Evolutionary conservation across 1,284 basidiomycete genomes (phyloP).

Genomic region (Crucibulum cyathiforme): DNA sequence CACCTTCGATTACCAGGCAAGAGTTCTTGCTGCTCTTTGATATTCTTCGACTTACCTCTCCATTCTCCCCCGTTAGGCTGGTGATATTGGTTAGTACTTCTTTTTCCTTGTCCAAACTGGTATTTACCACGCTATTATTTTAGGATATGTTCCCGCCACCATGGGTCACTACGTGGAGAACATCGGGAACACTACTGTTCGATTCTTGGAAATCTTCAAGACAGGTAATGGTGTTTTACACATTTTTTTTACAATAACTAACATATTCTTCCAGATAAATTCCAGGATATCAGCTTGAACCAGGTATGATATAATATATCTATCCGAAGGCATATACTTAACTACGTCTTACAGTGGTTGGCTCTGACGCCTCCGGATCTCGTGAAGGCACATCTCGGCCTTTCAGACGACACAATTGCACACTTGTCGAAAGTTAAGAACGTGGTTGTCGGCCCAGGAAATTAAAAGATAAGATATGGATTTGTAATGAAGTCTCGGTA

Average conservation of each 20-base stretch:
- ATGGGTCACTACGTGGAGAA: constrained; percentile 76
- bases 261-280: constrained; percentile 44
- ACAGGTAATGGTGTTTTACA: constrained; percentile 39
- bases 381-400: constrained; percentile 65
- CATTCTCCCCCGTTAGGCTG: constrained; percentile 43
- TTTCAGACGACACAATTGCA: constrained; percentile 58
- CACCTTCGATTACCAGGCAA: constrained; percentile 71
- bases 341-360: constrained; percentile 55
- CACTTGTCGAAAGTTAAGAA: constrained; percentile 61
- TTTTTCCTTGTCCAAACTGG: neutral
- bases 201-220: constrained; percentile 71
- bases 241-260: neutral
- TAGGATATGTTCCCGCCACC: constrained; percentile 52
- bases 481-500: neutral
- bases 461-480: neutral
- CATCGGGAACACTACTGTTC: constrained; percentile 66
- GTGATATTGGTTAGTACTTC: constrained; percentile 58
- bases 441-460: constrained; percentile 49
- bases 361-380: constrained; percentile 67
- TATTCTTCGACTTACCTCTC: constrained; percentile 5
- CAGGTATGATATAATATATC: constrained; percentile 44
- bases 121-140: neutral
- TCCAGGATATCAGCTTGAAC: constrained; percentile 69
- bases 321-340: constrained; percentile 6
- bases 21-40: constrained; percentile 1